Base-by-base conservation (phyloP, 1,284 basidiomycete species). In the Irpex lacteus region DNA sequence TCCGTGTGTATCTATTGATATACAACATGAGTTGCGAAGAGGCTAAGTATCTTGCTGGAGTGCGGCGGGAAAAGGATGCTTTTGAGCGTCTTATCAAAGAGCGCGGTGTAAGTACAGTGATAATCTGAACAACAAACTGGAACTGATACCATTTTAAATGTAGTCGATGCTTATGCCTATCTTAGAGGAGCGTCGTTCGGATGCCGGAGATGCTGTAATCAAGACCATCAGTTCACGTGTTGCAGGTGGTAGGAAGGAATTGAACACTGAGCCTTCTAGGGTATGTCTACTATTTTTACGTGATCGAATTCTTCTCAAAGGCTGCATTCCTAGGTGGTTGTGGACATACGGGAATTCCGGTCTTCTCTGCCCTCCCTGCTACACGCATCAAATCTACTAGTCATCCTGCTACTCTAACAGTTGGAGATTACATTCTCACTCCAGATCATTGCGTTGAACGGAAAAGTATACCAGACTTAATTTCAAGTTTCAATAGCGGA, bases 401-500 rank as follows among this genome's bases (percentile, higher is more conserved):
- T 99, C 47, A 82, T 96, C 97, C 97, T 0, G 92, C 92, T 1
- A 98, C 96, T 0, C 80, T 99, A 60, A 94, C 92, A 0, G 93
- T 99, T 3, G 97, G 97, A 4, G 97, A 99, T 77, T 99, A 99
- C 72, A 92, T 99, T 65, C 78, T 99, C 58, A 91, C 95, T 3
- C 96, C 96, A 0, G 94, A 97, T 68, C 97, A 99, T 71, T 96
- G 95, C 68, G 93, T 99, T 1, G 98, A 99, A 77, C 82, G 97
- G 61, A 99, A 99, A 80, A 96, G 96, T 70, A 82, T 98, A 62
- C 84, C 94, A 0, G 97, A 99, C 80, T 76, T 99, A 66, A 86
- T 97, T 19, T 87, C 91, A 36, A 96, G 94, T 81, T 96, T 99
- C 74, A 95, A 91, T 65, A 97, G 90, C 69, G 97, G 97, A 13